A percentile compares a stretch with the other conserved stretches of the same genome.
Evolutionary conservation across 2,329 filamentous ascomycete species (phyloP).

Genomic region (Coniochaeta ligniaria): DNA sequence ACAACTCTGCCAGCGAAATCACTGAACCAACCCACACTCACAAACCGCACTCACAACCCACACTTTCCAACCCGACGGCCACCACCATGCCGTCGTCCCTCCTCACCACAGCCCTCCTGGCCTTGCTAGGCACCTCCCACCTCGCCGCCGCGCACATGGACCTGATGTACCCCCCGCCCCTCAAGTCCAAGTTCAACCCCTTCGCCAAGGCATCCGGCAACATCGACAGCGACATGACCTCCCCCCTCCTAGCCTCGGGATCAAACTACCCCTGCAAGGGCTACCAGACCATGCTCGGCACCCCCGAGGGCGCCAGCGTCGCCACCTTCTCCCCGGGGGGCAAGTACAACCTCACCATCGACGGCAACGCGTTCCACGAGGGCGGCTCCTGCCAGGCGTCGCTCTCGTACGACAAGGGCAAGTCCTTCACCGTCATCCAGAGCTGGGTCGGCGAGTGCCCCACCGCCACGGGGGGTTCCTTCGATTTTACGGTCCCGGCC

Average conservation of each 20-base stretch:
- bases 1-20: no score
- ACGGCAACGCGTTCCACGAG: conserved; percentile 54
- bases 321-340: conserved; percentile 57
- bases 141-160: conserved; percentile 48
- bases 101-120: conserved; percentile 26
- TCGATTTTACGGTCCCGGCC: conserved; percentile 59
- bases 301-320: conserved; percentile 41
- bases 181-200: conserved; percentile 46
- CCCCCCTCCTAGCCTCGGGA: conserved; percentile 53
- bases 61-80: neutral
- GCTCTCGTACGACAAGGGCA: conserved; percentile 65
- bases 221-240: conserved; percentile 66
- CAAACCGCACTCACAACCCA: neutral
- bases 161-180: conserved; percentile 43
- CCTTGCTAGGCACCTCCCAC: conserved; percentile 25
- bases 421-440: conserved; percentile 61
- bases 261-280: conserved; percentile 74
- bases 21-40: neutral
- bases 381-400: conserved; percentile 74
- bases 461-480: conserved; percentile 36
- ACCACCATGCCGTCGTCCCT: neutral
- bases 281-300: conserved; percentile 40
- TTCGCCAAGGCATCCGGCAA: conserved; percentile 29
- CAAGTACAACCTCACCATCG: conserved; percentile 55
- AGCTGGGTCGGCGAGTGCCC: conserved; percentile 51